Base-by-base conservation (phyloP, 352 stramenopile species). In the Sclerospora graminicola region DNA sequence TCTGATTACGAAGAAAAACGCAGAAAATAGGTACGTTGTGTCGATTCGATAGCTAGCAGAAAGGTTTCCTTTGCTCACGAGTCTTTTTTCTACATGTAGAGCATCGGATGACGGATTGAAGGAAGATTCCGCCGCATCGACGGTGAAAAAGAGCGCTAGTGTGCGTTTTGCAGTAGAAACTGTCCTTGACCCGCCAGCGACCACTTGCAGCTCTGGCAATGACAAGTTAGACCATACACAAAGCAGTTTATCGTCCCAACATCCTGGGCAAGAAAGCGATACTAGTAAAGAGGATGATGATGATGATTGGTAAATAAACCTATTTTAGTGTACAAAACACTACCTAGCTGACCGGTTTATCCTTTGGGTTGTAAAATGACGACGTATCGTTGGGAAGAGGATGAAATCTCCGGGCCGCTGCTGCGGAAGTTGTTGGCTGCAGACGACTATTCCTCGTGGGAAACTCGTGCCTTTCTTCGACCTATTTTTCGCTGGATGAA, bases 401-500 rank as follows among this genome's bases (percentile, higher is more conserved):
- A 66, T 28, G 48, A 51, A 10, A 44, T 66, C 15, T 57, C 48
- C 1, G 57, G 57, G 14, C 44, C 57, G 27, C 42, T 66, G 30
- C 14, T 66, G 52, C 44, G 33, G 7, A 51, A 60, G 9, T 29
- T 66, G 32, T 28, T 60, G 35, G 28, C 31, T 4, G 27, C 42
- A 8, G 44, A 52, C 9, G 48, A 60, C 16, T 50, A 50, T 39
- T 64, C 60, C 6, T 42, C 60, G 27, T 63, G 63, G 45, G 75
- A 84, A 34, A 87, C 75, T 41, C 71, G 71, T 33, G 62, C 63
- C 7, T 82, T 87, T 45, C 63, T 87, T 19, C 60, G 61, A 27
- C 75, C 75, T 5, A 72, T 84, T 35, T 87, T 87, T 55, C 63
- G 69, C 27, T 85, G 72, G 69, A 81, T 79, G 64, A 85, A 85